phyloP scores from a whole-genome alignment of 129 eudicot genomes.

The Lonicera japonica region DNA sequence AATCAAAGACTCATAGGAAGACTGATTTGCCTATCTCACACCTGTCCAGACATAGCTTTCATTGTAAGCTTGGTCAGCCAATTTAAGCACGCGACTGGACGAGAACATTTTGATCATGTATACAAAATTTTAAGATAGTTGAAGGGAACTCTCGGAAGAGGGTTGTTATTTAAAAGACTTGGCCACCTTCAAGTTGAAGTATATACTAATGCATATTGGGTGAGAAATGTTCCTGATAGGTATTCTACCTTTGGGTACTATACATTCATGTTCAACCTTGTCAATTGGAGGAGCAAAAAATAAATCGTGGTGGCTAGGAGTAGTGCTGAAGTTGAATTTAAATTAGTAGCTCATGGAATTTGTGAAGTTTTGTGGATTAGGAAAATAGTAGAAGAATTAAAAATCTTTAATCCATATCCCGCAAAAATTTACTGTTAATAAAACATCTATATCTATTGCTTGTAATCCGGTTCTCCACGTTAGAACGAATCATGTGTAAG shows the following conservation, averaged over 20 bases:
- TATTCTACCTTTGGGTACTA: conserved; percentile 1
- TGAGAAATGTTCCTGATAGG: neutral
- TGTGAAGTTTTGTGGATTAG: conserved; percentile 16
- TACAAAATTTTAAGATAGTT: conserved; percentile 7
- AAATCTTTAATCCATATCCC: neutral
- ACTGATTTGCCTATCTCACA: neutral
- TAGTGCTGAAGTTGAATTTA: conserved; percentile 17
- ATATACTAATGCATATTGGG: conserved; percentile 9
- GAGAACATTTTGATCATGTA: conserved; percentile 8
- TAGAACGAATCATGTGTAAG: no score
- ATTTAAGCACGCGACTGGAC: conserved; percentile 7
- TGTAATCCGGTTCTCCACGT: no score
- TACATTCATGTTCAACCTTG: conserved; percentile 2
- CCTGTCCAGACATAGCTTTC: conserved; percentile 14
- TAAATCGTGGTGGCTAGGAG: conserved; percentile 12
- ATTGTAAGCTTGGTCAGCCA: conserved; percentile 9
- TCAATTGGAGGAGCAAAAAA: conserved; percentile 16
- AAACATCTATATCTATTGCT: no score
- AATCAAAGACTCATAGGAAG: conserved; percentile 6
- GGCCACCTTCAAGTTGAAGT: neutral
- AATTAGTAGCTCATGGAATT: neutral
- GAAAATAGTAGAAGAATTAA: conserved; percentile 3
- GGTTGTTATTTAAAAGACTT: neutral
- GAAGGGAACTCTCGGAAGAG: neutral
- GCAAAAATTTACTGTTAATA: neutral